Percentiles rank a stretch among this genome's conserved stretches.
phyloP scores from a whole-genome alignment of 148 eudicot genomes.

The Fagopyrum esculentum region DNA sequence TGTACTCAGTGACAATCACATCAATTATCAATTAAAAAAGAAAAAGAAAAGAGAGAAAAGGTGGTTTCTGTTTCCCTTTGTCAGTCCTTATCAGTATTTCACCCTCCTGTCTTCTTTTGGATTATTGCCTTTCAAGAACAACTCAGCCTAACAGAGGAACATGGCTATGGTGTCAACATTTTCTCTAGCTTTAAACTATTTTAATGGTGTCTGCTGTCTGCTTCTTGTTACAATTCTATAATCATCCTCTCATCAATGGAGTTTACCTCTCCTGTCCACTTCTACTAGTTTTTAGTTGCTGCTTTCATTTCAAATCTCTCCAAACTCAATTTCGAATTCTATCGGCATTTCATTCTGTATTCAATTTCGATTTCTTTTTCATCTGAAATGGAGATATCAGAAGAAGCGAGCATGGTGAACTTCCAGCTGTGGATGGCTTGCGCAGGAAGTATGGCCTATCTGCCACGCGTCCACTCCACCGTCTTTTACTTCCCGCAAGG shows the following conservation, averaged over 20 bases:
- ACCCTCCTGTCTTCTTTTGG: background rate
- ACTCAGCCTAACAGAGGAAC: background rate
- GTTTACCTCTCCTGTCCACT: background rate
- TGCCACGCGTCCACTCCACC: slow-evolving; percentile 30
- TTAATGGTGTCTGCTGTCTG: background rate
- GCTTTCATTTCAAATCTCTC: background rate
- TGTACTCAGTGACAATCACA: too few species aligned
- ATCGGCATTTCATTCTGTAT: background rate
- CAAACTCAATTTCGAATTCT: background rate
- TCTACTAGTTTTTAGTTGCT: background rate
- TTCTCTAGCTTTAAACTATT: background rate
- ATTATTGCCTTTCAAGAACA: background rate
- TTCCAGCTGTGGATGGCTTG: slow-evolving; percentile 30
- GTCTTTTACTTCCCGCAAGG: slow-evolving; percentile 65
- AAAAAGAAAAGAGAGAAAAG: too few species aligned
- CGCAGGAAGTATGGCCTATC: slow-evolving; percentile 32
- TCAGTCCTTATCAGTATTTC: background rate
- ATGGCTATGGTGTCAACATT: background rate
- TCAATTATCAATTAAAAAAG: too few species aligned
- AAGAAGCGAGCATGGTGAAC: slow-evolving; percentile 3
- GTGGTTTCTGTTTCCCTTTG: too few species aligned
- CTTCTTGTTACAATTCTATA: background rate
- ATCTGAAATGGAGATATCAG: slow-evolving; percentile 3
- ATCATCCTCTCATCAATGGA: background rate
- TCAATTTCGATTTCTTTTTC: background rate